Evolutionary conservation across 2,329 filamentous ascomycete species (phyloP).

Genomic region (Trichoderma guizhouense): DNA sequence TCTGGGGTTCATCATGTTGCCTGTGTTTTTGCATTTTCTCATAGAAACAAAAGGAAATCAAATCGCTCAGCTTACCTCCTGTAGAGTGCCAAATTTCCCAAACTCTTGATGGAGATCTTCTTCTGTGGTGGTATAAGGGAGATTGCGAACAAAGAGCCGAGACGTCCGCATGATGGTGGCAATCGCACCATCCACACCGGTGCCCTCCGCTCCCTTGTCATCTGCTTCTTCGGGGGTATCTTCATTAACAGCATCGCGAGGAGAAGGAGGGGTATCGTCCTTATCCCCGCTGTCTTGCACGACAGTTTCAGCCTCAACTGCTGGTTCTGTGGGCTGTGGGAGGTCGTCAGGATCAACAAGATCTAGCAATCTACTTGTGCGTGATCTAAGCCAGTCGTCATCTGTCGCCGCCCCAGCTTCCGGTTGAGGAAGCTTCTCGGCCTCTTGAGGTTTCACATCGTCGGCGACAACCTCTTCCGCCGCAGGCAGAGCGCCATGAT

Average conservation of each 20-base stretch:
- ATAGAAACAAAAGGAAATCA: constrained; percentile 9
- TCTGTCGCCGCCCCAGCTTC: constrained; percentile 60
- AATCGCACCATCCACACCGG: constrained; percentile 33
- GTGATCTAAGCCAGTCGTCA: constrained; percentile 86
- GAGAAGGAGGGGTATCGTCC: constrained; percentile 27
- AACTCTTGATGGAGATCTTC: constrained; percentile 74
- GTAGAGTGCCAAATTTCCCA: constrained; percentile 66
- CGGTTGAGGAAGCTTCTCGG: constrained; percentile 26
- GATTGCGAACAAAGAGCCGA: constrained; percentile 83
- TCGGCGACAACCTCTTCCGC: constrained; percentile 19
- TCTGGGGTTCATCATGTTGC: constrained; percentile 91
- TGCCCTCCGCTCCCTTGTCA: constrained; percentile 31
- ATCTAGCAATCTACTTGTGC: constrained; percentile 82
- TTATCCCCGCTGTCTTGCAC: constrained; percentile 23
- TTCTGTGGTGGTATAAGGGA: constrained; percentile 76
- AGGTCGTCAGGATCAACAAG: constrained; percentile 71
- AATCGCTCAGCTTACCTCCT: constrained; percentile 70
- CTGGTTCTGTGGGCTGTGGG: constrained; percentile 23
- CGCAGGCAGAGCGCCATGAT: background rate
- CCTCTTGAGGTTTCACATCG: constrained; percentile 23
- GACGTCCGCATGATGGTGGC: constrained; percentile 67
- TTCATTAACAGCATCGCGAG: constrained; percentile 25
- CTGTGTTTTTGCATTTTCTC: constrained; percentile 18
- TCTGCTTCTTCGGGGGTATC: constrained; percentile 25
- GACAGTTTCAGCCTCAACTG: constrained; percentile 5